A percentile compares a stretch with the other conserved stretches of the same genome.
Evolutionary conservation across 441 rosid species (phyloP).

Genomic region (Pelargonium citronellum): DNA sequence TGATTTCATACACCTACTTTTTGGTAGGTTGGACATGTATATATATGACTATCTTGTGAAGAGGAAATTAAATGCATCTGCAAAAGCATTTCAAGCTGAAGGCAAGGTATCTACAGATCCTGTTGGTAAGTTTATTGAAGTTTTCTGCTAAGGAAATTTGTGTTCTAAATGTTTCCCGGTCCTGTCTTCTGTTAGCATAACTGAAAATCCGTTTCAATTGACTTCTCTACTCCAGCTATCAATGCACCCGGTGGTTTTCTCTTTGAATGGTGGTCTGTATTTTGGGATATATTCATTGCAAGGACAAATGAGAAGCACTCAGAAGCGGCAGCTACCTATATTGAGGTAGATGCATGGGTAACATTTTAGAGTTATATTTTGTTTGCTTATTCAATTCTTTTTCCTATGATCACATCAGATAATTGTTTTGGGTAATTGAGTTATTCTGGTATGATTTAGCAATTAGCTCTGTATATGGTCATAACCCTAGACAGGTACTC

Average conservation of each 20-base stretch:
- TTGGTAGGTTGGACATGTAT: conserved; percentile 79
- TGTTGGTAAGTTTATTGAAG: conserved; percentile 51
- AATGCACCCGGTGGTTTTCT: conserved; percentile 91
- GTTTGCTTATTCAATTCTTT: not conserved
- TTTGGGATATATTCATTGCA: conserved; percentile 87
- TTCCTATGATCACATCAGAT: not conserved
- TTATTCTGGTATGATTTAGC: not conserved
- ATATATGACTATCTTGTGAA: conserved; percentile 85
- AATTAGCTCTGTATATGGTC: not conserved
- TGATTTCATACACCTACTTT: not conserved
- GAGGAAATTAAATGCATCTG: conserved; percentile 79
- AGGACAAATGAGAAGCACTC: conserved; percentile 75
- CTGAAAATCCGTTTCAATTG: not conserved
- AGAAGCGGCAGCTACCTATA: conserved; percentile 72
- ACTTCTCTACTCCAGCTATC: conserved; percentile 48
- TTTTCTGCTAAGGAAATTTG: conserved; percentile 8
- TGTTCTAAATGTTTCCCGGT: not conserved
- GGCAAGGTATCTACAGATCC: conserved; percentile 82
- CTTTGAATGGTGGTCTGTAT: conserved; percentile 96
- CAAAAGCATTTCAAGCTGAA: conserved; percentile 84
- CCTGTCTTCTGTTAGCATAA: conserved; percentile 4
- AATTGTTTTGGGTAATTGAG: not conserved
- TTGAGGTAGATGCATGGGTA: conserved; percentile 36
- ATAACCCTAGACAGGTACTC: not conserved
- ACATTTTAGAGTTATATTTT: not conserved